A percentile compares a stretch with the other conserved stretches of the same genome.
phyloP scores from a whole-genome alignment of 1,284 basidiomycete genomes.

The Inonotus obliquus region DNA sequence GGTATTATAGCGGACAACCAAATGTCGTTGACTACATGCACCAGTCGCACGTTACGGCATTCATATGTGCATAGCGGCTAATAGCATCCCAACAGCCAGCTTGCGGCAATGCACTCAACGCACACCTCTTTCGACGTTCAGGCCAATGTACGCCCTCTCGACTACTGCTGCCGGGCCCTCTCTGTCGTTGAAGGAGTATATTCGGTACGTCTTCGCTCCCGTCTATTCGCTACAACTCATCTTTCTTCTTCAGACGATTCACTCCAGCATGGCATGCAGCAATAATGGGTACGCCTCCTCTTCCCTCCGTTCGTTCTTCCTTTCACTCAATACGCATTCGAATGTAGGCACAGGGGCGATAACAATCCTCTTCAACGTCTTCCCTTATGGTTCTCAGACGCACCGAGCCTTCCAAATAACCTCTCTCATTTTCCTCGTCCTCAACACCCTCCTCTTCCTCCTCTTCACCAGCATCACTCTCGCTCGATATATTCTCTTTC shows the following conservation, averaged over 20 bases:
- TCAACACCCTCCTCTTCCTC: constrained; percentile 61
- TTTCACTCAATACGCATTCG: not conserved
- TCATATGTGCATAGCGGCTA: no score
- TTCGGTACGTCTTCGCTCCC: not conserved
- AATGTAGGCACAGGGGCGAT: constrained; percentile 51
- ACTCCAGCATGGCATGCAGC: constrained; percentile 16
- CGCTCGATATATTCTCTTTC: constrained; percentile 52
- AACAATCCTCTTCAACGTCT: constrained; percentile 46
- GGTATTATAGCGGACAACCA: no score
- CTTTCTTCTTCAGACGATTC: not conserved
- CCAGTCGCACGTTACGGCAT: no score
- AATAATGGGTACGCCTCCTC: constrained; percentile 6
- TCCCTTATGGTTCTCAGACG: constrained; percentile 45
- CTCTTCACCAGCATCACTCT: constrained; percentile 44
- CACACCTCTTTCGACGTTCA: no score
- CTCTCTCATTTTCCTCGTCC: constrained; percentile 54
- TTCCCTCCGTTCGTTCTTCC: not conserved
- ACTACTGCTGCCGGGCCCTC: no score
- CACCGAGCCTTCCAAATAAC: constrained; percentile 37
- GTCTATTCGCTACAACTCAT: not conserved
- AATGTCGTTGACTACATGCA: no score
- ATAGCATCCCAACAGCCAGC: no score
- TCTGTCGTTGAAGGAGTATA: not conserved
- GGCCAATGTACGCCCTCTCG: not conserved
- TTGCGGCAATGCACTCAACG: no score